Base-by-base conservation (phyloP, 257 asterid species). In the Solanum clarkiae region DNA sequence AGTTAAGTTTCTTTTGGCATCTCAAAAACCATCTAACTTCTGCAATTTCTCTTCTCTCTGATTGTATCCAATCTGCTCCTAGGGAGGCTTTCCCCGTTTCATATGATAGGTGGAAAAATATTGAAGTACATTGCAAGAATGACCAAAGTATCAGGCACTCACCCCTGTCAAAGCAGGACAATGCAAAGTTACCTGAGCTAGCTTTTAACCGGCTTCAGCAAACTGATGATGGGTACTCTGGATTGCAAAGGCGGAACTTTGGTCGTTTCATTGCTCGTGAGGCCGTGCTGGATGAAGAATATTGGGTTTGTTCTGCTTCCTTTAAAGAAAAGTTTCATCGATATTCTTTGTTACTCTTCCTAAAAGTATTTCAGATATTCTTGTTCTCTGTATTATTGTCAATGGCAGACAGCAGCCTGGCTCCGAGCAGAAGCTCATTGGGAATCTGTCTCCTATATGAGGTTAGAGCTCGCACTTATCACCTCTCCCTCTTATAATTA, bases 401-500 rank as follows among this genome's bases (percentile, higher is more conserved):
- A 86, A 84, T 93, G 92, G 87, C 94, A 96, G 98, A 93, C 98
- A 83, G 98, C 99, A 62, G 95, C 99, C 59, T 96, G 98, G 98
- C 93, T 96, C 86, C 93, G 99, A 83, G 98, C 99, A 86, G 99
- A 96, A 90, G 97, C 99, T 77, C 97, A 96, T 82, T 94, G 98
- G 98, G 99, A 96, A 86, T 88, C 98, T 80, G 88, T 92, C 26
- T 90, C 95, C 65, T 93, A 91, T 89, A 93, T 88, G 92, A 91
- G 98, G 99, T 96, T 81, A 84, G 86, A 86, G 72, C 86, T 83
- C 85, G 16, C 84, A 62, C 18, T 42, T 24, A 74, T 86, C 49
- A 69, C 60, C 26, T 55, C 10, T 83, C 49, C 54, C 29, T 72
- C 72, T 36, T 57, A 68, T 66, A n/a, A 22, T 70, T 47, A 59